phyloP scores from a whole-genome alignment of 208 protist genomes.

The Trypanosoma conorhini region DNA sequence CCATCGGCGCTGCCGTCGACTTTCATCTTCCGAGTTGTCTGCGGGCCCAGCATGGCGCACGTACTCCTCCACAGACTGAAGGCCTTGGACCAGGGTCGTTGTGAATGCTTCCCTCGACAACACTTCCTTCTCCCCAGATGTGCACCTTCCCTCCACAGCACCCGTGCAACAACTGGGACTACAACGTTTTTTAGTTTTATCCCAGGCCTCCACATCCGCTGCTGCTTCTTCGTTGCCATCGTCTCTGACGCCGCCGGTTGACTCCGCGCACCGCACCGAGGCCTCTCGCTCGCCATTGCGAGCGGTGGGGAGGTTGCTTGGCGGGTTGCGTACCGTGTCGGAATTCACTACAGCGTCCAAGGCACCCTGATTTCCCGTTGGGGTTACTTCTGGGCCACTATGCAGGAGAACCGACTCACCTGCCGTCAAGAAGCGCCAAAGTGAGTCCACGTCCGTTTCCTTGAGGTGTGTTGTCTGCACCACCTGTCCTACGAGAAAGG shows the following conservation, averaged over 20 bases:
- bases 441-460: conserved; percentile 2
- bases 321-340: not conserved
- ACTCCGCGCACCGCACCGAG: not conserved
- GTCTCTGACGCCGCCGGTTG: not conserved
- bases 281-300: not conserved
- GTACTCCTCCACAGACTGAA: not conserved
- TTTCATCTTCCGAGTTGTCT: not conserved
- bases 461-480: conserved; percentile 7
- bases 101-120: not conserved
- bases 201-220: not conserved
- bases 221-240: not conserved
- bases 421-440: conserved; percentile 18
- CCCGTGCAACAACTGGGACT: not conserved
- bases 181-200: not conserved
- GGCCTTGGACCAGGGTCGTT: not conserved
- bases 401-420: conserved; percentile 12
- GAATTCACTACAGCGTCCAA: not conserved
- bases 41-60: not conserved
- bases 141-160: not conserved
- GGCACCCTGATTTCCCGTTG: not conserved
- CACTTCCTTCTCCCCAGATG: not conserved
- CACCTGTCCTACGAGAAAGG: not conserved
- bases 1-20: not conserved
- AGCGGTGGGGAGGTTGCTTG: not conserved
- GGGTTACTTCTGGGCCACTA: not conserved